Evolutionary conservation across 495 filamentous ascomycete species (phyloP).

Genomic region (Xylaria acuta): DNA sequence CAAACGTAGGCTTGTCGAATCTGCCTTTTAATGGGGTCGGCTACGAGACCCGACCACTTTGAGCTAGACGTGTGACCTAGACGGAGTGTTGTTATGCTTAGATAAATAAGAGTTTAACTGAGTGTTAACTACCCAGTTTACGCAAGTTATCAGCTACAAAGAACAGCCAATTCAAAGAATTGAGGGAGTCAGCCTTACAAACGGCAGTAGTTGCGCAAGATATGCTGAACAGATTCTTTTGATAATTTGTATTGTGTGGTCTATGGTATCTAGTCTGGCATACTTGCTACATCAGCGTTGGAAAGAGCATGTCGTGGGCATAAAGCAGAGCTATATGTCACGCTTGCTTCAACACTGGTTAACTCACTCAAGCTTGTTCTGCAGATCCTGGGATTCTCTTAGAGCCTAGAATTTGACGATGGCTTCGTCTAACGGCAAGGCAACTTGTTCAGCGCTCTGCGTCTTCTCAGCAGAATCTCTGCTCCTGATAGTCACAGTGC

Average conservation of each 20-base stretch:
- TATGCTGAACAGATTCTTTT: background rate
- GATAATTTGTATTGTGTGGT: conserved; percentile 6
- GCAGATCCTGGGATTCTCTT: conserved; percentile 56
- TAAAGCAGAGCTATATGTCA: background rate
- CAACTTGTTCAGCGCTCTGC: conserved; percentile 65
- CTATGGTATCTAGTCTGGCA: conserved; percentile 22
- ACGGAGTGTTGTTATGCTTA: background rate
- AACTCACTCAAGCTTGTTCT: conserved; percentile 27
- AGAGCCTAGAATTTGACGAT: conserved; percentile 64
- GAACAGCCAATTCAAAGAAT: background rate
- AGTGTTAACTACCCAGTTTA: background rate
- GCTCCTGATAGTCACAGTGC: conserved; percentile 74
- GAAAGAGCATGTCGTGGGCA: background rate
- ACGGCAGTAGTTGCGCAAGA: background rate
- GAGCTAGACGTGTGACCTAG: background rate
- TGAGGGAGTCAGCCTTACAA: background rate
- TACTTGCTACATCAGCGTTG: background rate
- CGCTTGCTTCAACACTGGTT: background rate
- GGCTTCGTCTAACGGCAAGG: conserved; percentile 72
- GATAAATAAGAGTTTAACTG: background rate
- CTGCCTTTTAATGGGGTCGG: background rate
- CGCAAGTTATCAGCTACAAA: background rate
- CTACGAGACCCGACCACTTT: background rate
- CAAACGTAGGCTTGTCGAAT: background rate
- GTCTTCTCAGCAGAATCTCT: conserved; percentile 60